phyloP scores from a whole-genome alignment of 129 eudicot genomes.

The Smallanthus sonchifolius region DNA sequence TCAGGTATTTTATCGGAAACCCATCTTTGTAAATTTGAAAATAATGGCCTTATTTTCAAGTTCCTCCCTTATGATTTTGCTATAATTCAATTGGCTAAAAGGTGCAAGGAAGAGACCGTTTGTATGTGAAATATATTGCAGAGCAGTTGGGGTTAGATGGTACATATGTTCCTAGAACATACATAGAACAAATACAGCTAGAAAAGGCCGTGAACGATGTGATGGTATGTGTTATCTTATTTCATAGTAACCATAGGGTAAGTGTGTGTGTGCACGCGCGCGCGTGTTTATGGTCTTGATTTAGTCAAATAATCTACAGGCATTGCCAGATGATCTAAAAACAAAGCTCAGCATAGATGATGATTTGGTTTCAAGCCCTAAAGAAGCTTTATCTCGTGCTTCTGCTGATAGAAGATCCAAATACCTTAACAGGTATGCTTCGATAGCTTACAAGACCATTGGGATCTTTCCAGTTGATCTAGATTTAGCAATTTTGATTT shows the following conservation, averaged over 20 bases:
- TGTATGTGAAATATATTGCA: conserved; percentile 63
- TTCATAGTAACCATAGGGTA: background rate
- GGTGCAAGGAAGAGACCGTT: conserved; percentile 98
- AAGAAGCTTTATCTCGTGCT: conserved; percentile 97
- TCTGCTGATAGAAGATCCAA: conserved; percentile 83
- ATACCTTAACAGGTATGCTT: conserved; percentile 64
- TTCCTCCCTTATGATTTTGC: background rate
- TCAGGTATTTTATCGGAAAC: conserved; percentile 50
- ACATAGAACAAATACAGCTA: conserved; percentile 94
- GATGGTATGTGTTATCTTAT: conserved; percentile 49
- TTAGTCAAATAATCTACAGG: conserved; percentile 34
- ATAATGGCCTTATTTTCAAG: background rate
- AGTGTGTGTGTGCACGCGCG: conserved; percentile 7
- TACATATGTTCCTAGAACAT: conserved; percentile 88
- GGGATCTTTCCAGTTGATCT: background rate
- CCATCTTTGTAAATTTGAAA: background rate
- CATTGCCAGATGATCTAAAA: conserved; percentile 90
- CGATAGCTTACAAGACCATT: background rate
- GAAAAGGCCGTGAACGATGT: conserved; percentile 91
- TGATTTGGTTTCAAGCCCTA: conserved; percentile 83
- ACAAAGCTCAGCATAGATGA: conserved; percentile 95
- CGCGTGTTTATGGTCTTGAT: conserved; percentile 23
- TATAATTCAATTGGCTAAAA: conserved; percentile 21
- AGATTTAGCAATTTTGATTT: background rate
- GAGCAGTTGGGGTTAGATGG: conserved; percentile 90